Base-by-base conservation (phyloP, 139 green algal genomes). In the Asterochloris sp. region DNA sequence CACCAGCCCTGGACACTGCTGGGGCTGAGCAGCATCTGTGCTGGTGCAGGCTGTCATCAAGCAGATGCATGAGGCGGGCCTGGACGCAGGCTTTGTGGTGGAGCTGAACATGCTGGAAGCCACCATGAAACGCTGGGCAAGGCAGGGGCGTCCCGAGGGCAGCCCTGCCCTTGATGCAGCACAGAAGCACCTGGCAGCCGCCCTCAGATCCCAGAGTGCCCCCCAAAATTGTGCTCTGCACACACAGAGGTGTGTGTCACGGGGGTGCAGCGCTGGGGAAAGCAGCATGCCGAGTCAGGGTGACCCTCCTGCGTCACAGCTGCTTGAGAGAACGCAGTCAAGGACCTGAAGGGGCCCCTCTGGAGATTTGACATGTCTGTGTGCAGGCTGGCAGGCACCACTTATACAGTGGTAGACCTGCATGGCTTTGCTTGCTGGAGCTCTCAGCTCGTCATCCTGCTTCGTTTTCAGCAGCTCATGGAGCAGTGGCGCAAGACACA, bases 371-470 rank as follows among this genome's bases (percentile, higher is more conserved):
- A 6, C 38, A 6, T 54, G 38, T 10, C 38, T 54, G 38, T 54
- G 38, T 24, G 19, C 66, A 71, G 21, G 66, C 17, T 71, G 66
- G 66, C 66, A 71, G 66, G 66, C 21, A 10, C 2, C 38, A 2
- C 6, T 2, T 54, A 54, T 54, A 27, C 61, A 15, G 67, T 69
- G 24, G 69, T 80, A 80, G 76, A 80, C 60, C 76, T 80, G 76
- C 76, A 80, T 80, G 60, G n/a, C 12, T 80, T 69, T 61, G 76
- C 60, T 29, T n/a, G 68, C 61, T 80, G 76, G 76, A 60, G 76
- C 76, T 80, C 26, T 12, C 76, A 80, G 24, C 60, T 80, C 17
- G 76, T 62, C 11, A 14, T 80, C 23, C 54, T 80, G 60, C 38
- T 54, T 6, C 38, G 38, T 6, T 54, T 54, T 54, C 38, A 54